Base-by-base conservation (phyloP, 2,329 filamentous ascomycete species). In the Plenodomus biglobosus region DNA sequence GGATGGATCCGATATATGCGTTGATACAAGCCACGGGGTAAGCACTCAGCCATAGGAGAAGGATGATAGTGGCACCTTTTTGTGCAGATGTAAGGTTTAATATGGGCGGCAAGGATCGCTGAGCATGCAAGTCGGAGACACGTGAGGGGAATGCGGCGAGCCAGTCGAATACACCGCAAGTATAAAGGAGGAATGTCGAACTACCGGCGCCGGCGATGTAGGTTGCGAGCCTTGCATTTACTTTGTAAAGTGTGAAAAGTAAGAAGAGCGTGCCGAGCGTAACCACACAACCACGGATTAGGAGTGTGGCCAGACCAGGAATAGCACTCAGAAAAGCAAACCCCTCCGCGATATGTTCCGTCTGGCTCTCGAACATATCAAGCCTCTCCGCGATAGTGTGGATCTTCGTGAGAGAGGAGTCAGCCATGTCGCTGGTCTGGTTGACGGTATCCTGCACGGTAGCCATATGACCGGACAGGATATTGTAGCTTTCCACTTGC, bases 281-380 rank as follows among this genome's bases (percentile, higher is more conserved):
- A 2, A 40, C 52, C 4, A 61, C 13, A 3, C 51, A 18, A 4
- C 50, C 38, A 4, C 45, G 53, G 3, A 59, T 2, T 2, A 64
- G 21, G 5, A 40, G 42, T 8, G 30, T 37, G 2, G 54, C 36
- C 8, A 62, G 42, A 3, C 47, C 44, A 3, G 59, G 55, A 1
- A 63, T 47, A 1, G 50, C 53, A 32, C 51, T 56, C n/a, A 64
- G 44, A 30, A 64, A 62, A 6, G 61, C 56, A 17, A 64, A 62
- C 0, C 58, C 58, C 37, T 55, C 51, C 0, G 52, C 53, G 5
- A 64, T 63, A 8, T 59, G 49, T 22, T 63, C 58, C 0, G 61
- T 54, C 38, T 58, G 61, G 13, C 45, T 53, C 17, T 60, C 55
- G 4, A 64, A 48, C 8, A 43, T 46, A 22, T 58, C 51, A 7